Base-by-base conservation (phyloP, 768 basidiomycete genomes). In the Podaxis sp. region DNA sequence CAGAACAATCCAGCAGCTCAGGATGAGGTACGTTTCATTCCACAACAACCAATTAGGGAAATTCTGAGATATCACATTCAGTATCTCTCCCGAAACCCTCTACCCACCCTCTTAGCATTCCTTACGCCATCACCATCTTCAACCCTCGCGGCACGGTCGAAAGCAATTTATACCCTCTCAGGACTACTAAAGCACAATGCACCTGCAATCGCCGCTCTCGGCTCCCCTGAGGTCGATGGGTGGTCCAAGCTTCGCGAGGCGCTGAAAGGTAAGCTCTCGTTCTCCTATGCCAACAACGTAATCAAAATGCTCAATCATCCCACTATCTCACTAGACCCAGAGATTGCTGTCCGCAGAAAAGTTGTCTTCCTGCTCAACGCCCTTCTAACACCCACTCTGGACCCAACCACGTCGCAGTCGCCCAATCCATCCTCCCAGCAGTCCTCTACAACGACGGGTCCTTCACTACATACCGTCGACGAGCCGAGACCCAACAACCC, bases 1-100 rank as follows among this genome's bases (percentile, higher is more conserved):
- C 93, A 95, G 70, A 95, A 96, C 67, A 96, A 95, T 64, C 91
- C 93, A 0, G 76, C 85, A 6, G 91, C 94, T 0, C 94, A 95
- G 65, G 77, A 82, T 56, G 83, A 85, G 2, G 91, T 92, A 65
- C 62, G 85, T 79, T 25, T 7, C 23, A 13, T 11, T 23, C 11
- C 47, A 13, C 53, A 13, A 40, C 47, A 10, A 50, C n/a, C 1
- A 32, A 28, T 5, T 6, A 28, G 27, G 27, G 6, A 28, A 28
- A 18, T 51, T 59, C 23, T 48, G 47, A 48, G 18, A 35, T 55
- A 23, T 61, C 55, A 21, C 50, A 23, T 21, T 11, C 4, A 91
- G 88, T 89, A 88, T 67, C 73, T 90, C 37, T 69, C 79, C 55
- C 72, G 84, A 35, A 79, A 89, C 42, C 93, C 93, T 0, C 74